Evolutionary conservation across 2,329 filamentous ascomycete species (phyloP), one percentile per base, ranked within the genome.

Genomic region (Ophiostoma ulmi): DNA sequence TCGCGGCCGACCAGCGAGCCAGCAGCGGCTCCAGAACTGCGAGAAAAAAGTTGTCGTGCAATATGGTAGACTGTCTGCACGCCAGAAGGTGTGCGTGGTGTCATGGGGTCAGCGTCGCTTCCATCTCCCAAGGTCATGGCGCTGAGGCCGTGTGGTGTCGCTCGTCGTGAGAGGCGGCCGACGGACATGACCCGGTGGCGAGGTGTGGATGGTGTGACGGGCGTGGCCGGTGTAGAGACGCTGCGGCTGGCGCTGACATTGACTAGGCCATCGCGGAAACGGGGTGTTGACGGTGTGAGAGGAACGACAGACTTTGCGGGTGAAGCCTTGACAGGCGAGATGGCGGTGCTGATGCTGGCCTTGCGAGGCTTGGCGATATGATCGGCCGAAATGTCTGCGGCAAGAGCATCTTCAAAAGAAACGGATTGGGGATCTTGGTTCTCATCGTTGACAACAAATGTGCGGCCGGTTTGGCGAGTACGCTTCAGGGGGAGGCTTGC

Each of bases 41-140:
- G 88, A 7, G 91, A 89, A 77, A 99, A 99, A 2, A 97, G 81
- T 76, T 97, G 93, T 39, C 94, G 89, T 20, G 93, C 95, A 72
- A 90, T 86, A 73, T 95, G 93, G 79, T 97, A 98, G 52, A 97
- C 84, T 0, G 93, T 95, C 70, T 89, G 88, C 31, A 86, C 82
- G 13, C 87, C 83, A 38, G 87, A 86, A 14, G 92, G 91, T 7
- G 91, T 91, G 44, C 85, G 82, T 13, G 90, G 90, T 14, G 92
- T 92, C 74, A 38, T 52, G 1, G 72, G 72, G 1, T 69, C 70
- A 1, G 58, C 39, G 11, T 70, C 71, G 26, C 41, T 66, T 14
- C 7, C 61, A 17, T 39, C 8, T 6, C 31, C 48, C 10, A 70
- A 3, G 61, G 10, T 17, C 44, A 68, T 35, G 14, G 41, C 31